Conservation (phyloP, 306 rosid species). For the Luffa aegyptiaca region DNA sequence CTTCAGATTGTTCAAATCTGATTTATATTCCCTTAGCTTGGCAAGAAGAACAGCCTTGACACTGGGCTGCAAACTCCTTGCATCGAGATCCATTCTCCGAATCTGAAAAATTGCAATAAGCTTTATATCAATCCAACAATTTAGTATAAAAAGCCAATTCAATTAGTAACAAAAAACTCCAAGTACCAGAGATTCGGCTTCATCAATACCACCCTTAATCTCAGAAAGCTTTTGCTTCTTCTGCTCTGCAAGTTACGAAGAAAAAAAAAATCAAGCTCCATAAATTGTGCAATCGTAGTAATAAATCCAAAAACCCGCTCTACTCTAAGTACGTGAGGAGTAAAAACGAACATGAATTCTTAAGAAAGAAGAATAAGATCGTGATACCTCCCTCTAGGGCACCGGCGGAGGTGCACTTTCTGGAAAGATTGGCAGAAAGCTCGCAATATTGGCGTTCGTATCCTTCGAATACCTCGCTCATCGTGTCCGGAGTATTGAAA, state of each 20-base stretch:
- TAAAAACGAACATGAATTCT: background rate
- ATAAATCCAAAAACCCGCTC: background rate
- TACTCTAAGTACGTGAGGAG: background rate
- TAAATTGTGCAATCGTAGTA: background rate
- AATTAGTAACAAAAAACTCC: conserved; percentile 5
- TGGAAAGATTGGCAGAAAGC: conserved; percentile 62
- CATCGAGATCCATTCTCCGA: conserved; percentile 88
- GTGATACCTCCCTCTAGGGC: conserved; percentile 69
- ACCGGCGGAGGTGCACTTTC: conserved; percentile 51
- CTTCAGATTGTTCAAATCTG: conserved; percentile 86
- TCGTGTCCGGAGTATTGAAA: conserved; percentile 21
- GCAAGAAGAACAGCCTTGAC: conserved; percentile 72
- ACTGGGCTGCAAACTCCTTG: conserved; percentile 89
- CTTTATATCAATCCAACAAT: conserved; percentile 2
- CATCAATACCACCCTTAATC: conserved; percentile 72
- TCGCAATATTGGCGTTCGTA: conserved; percentile 87
- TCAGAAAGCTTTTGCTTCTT: conserved; percentile 84
- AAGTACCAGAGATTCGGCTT: conserved; percentile 78
- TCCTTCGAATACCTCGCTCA: conserved; percentile 78
- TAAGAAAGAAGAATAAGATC: background rate
- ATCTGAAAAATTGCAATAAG: conserved; percentile 36
- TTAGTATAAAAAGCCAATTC: background rate
- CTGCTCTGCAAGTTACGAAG: conserved; percentile 53
- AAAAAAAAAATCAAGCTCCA: background rate
- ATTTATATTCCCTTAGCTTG: conserved; percentile 88